These are phyloP conservation scores for Pleurotus cornucopiae DNA, from an alignment of 768 basidiomycete species.

Conservation along the genomic window DNA sequence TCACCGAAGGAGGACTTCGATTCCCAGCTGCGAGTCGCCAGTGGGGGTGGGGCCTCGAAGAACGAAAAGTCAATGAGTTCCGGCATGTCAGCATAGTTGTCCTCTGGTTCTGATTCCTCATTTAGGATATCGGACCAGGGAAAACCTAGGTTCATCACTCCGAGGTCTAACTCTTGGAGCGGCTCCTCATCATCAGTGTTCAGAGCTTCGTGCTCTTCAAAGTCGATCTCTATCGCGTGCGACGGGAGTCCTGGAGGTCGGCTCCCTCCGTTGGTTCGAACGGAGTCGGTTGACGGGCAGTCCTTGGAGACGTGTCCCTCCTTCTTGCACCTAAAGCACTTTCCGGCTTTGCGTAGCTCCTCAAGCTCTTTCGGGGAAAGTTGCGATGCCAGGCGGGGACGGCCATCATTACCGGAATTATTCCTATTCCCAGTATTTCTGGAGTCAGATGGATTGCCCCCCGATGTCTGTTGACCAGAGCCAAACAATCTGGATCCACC, in stretches of 20 bases:
- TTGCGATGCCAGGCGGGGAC: neutral
- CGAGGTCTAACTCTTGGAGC: neutral
- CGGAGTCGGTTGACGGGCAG: constrained; percentile 19
- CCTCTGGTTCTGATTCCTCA: neutral
- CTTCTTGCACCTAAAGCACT: constrained; percentile 25
- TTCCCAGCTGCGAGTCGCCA: neutral
- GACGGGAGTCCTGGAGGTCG: neutral
- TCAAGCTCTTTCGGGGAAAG: constrained; percentile 10
- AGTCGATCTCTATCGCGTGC: neutral
- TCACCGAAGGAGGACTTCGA: neutral
- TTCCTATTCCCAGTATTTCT: no score
- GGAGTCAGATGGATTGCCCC: no score
- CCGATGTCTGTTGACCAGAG: no score
- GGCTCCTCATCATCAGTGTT: neutral
- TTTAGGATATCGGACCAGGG: neutral
- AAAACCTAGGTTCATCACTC: neutral
- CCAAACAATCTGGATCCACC: no score
- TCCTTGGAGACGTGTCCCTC: constrained; percentile 22
- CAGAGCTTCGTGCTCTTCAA: neutral
- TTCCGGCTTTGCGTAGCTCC: constrained; percentile 13
- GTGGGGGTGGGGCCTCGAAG: neutral
- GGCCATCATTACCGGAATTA: no score
- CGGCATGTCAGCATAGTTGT: neutral
- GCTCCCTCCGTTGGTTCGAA: neutral
- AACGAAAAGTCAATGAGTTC: neutral